Conservation (phyloP, 441 rosid species). For the Codiaeum variegatum region DNA sequence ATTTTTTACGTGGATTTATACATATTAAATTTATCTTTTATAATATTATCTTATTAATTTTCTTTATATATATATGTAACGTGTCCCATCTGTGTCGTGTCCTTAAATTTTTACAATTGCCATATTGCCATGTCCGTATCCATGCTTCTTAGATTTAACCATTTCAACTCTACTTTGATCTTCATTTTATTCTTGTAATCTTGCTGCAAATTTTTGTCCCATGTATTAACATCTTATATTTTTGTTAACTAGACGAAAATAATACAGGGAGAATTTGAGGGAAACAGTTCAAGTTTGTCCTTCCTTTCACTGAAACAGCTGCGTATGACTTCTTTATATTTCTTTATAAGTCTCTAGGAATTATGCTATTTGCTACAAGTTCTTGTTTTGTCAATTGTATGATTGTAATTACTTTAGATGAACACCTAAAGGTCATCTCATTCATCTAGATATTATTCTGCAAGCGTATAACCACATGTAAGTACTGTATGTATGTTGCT, state of each 20-base stretch:
- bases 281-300: neutral
- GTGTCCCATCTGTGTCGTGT: no score
- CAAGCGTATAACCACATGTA: neutral
- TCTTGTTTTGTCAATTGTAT: neutral
- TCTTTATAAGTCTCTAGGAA: neutral
- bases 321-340: neutral
- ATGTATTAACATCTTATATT: neutral
- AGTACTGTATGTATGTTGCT: neutral
- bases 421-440: neutral
- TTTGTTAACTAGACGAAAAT: neutral
- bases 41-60: no score
- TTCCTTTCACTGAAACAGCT: neutral
- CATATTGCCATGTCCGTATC: no score
- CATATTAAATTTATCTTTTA: no score
- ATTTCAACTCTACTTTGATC: neutral
- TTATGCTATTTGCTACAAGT: neutral
- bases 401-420: neutral
- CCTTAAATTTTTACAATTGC: no score
- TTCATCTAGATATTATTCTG: neutral
- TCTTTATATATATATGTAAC: no score
- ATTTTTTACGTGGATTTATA: no score
- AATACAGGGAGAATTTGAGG: neutral
- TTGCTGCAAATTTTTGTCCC: neutral
- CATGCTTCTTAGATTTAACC: no score
- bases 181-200: neutral